Conservation (phyloP, 2,329 filamentous ascomycete species). For the Ophiognomonia clavigignenti-juglandacearum region DNA sequence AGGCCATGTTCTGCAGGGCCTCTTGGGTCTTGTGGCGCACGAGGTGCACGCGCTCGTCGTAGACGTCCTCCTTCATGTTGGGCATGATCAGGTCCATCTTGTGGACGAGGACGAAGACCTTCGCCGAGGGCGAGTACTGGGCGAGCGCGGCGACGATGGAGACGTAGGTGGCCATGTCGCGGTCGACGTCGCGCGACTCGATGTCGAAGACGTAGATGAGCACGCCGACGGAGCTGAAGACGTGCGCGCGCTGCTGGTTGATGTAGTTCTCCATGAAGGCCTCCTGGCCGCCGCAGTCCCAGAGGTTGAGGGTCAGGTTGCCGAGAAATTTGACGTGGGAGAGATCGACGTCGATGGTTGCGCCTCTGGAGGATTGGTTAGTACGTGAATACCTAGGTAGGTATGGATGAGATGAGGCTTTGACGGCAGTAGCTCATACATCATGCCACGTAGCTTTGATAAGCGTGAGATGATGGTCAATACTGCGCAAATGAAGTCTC, state of each 20-base stretch:
- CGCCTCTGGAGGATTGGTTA: slow-evolving; percentile 49
- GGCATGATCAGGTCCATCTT: slow-evolving; percentile 96
- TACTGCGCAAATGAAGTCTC: too few species aligned
- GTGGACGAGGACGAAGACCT: slow-evolving; percentile 93
- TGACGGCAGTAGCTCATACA: background rate
- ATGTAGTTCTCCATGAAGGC: slow-evolving; percentile 99
- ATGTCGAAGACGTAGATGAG: slow-evolving; percentile 99
- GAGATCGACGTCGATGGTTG: slow-evolving; percentile 97
- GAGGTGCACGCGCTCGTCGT: slow-evolving; percentile 74
- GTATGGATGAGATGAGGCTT: background rate
- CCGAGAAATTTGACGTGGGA: slow-evolving; percentile 99
- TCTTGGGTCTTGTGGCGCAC: slow-evolving; percentile 69
- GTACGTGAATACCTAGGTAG: background rate
- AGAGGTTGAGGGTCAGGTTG: slow-evolving; percentile 93
- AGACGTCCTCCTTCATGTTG: slow-evolving; percentile 72
- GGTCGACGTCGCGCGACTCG: slow-evolving; percentile 88
- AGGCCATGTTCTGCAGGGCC: slow-evolving; percentile 37
- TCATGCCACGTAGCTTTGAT: background rate
- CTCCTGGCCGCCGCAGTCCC: slow-evolving; percentile 98
- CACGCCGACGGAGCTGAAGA: slow-evolving; percentile 94
- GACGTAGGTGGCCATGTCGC: slow-evolving; percentile 87
- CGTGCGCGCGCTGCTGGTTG: slow-evolving; percentile 88
- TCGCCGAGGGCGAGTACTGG: slow-evolving; percentile 75
- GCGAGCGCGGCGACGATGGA: slow-evolving; percentile 83
- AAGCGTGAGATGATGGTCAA: too few species aligned